Evolutionary conservation across 257 asterid species (phyloP).

Genomic region (Osmanthus fragrans): DNA sequence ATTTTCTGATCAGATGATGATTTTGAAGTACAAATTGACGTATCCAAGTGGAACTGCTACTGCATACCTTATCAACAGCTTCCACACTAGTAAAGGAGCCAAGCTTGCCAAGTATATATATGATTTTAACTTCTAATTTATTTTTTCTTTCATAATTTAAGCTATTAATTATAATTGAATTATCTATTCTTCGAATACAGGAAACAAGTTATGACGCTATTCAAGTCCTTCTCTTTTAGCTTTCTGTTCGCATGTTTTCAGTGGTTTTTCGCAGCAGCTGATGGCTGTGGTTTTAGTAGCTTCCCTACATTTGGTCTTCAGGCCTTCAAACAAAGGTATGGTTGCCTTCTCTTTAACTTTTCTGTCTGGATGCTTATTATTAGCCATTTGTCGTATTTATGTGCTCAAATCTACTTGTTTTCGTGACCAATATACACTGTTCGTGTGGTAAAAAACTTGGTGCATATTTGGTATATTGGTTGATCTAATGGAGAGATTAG

Average conservation of each 20-base stretch:
- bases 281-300: conserved; percentile 67
- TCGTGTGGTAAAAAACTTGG: too few species aligned
- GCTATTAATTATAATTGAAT: neutral
- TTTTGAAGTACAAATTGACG: conserved; percentile 68
- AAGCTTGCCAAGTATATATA: conserved; percentile 56
- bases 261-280: conserved; percentile 65
- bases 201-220: conserved; percentile 62
- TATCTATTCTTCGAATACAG: conserved; percentile 20
- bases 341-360: neutral
- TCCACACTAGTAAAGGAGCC: conserved; percentile 85
- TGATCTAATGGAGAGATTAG: neutral
- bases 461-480: neutral
- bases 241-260: conserved; percentile 59
- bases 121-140: neutral
- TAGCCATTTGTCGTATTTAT: neutral
- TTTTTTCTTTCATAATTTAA: neutral
- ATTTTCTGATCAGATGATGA: conserved; percentile 54
- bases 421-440: neutral
- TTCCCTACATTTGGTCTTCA: conserved; percentile 79
- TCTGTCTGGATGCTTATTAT: neutral
- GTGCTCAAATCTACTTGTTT: neutral
- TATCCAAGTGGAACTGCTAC: conserved; percentile 96
- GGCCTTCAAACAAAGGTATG: conserved; percentile 47
- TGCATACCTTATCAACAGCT: conserved; percentile 77
- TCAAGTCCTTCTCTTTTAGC: conserved; percentile 62